Evolutionary conservation across 2,329 filamentous ascomycete species (phyloP).

Genomic region (Tolypocladium sp.): DNA sequence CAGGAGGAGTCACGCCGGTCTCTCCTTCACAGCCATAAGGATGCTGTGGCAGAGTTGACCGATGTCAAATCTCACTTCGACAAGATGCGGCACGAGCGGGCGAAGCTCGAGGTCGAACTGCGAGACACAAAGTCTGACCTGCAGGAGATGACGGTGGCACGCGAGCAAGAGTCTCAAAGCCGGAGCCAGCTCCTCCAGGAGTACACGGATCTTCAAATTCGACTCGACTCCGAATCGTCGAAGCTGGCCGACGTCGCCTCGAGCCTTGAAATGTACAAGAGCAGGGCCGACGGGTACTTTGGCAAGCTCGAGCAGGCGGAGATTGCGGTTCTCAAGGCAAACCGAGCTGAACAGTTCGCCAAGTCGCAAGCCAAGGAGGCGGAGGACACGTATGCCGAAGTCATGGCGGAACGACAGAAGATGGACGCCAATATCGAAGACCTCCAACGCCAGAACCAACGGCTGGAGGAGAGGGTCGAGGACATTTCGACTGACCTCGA

Average conservation of each 20-base stretch:
- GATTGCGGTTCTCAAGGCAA: conserved; percentile 87
- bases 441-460: conserved; percentile 79
- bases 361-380: conserved; percentile 83
- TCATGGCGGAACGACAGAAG: conserved; percentile 86
- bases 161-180: conserved; percentile 82
- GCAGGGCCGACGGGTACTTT: conserved; percentile 90
- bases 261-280: conserved; percentile 83
- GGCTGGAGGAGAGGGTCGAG: conserved; percentile 83
- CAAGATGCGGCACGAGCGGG: conserved; percentile 72
- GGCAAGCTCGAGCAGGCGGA: conserved; percentile 95
- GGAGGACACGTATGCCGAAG: conserved; percentile 80
- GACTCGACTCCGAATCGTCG: conserved; percentile 80
- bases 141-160: conserved; percentile 65
- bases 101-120: conserved; percentile 74
- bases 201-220: conserved; percentile 87
- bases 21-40: conserved; percentile 76
- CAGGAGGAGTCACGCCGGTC: conserved; percentile 83
- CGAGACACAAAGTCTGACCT: conserved; percentile 78
- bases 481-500: conserved; percentile 87
- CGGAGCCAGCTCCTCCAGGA: conserved; percentile 84
- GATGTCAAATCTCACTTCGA: conserved; percentile 85
- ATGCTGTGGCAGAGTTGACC: conserved; percentile 73
- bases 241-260: conserved; percentile 76
- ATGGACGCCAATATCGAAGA: conserved; percentile 85
- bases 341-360: conserved; percentile 86